These are phyloP conservation scores for Exserohilum rostratum DNA, from an alignment of 2,329 filamentous ascomycete genomes.

Conservation along the genomic window DNA sequence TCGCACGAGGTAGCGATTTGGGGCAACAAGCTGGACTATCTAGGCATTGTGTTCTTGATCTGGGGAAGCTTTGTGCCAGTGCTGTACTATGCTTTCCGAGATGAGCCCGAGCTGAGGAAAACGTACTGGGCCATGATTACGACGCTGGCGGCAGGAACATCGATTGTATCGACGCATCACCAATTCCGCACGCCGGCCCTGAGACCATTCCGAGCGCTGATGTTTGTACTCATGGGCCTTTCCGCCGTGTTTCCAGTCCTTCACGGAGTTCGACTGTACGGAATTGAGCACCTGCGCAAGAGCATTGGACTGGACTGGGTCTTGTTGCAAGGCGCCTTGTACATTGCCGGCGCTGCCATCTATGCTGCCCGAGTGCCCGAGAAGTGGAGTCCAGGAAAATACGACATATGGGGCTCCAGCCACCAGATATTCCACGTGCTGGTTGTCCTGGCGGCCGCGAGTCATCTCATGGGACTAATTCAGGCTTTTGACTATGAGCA, in stretches of 20 bases:
- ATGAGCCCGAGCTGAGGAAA: slow-evolving; percentile 67
- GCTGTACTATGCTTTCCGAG: slow-evolving; percentile 66
- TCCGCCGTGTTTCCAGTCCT: slow-evolving; percentile 83
- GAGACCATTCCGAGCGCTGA: slow-evolving; percentile 81
- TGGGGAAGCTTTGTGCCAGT: slow-evolving; percentile 90
- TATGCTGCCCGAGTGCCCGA: slow-evolving; percentile 91
- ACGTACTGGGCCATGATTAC: slow-evolving; percentile 82
- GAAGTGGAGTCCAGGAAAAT: slow-evolving; percentile 74
- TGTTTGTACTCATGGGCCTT: slow-evolving; percentile 88
- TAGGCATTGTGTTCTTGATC: slow-evolving; percentile 90
- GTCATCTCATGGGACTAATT: slow-evolving; percentile 80
- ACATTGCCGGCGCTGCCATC: slow-evolving; percentile 82
- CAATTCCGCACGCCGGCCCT: slow-evolving; percentile 82
- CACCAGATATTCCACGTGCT: slow-evolving; percentile 96
- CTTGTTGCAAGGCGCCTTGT: slow-evolving; percentile 78
- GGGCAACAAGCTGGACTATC: slow-evolving; percentile 93
- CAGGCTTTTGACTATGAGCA: slow-evolving; percentile 89
- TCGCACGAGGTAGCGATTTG: slow-evolving; percentile 76
- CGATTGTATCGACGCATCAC: slow-evolving; percentile 77
- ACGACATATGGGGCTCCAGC: slow-evolving; percentile 90
- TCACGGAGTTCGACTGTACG: slow-evolving; percentile 74
- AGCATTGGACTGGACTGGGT: slow-evolving; percentile 84
- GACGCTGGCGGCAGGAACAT: slow-evolving; percentile 76
- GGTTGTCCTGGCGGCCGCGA: slow-evolving; percentile 79
- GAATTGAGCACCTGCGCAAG: slow-evolving; percentile 67